A percentile compares a stretch with the other conserved stretches of the same genome.
These are phyloP conservation scores for Candida krabiensis DNA, from an alignment of 805 yeast genomes.

Conservation along the genomic window DNA sequence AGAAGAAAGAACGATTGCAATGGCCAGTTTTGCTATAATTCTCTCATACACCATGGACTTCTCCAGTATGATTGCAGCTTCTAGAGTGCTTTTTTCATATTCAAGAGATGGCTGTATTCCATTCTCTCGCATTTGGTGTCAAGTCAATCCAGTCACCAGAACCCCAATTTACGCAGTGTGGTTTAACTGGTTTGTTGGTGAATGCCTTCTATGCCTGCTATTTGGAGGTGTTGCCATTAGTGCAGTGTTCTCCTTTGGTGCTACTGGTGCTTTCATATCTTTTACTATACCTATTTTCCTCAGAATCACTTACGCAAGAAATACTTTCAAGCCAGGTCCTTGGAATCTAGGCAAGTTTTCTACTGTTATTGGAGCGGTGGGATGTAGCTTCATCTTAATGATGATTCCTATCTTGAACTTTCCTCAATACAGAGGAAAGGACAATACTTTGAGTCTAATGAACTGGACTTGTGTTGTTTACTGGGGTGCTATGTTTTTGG, in stretches of 20 bases:
- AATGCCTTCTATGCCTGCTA: constrained; percentile 55
- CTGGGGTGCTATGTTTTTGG: constrained; percentile 57
- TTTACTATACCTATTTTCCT: constrained; percentile 64
- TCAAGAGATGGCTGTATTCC: constrained; percentile 72
- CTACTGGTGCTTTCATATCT: constrained; percentile 66
- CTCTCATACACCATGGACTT: constrained; percentile 51
- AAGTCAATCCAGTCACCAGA: constrained; percentile 49
- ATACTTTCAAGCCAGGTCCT: constrained; percentile 61
- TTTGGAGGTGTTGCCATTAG: constrained; percentile 66
- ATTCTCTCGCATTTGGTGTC: constrained; percentile 46
- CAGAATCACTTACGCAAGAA: constrained; percentile 54
- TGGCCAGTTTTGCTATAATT: constrained; percentile 44
- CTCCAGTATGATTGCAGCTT: constrained; percentile 64
- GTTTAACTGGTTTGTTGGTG: constrained; percentile 55
- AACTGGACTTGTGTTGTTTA: constrained; percentile 66
- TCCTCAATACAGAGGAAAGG: constrained; percentile 46
- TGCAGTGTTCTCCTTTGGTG: constrained; percentile 74
- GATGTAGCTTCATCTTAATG: constrained; percentile 48
- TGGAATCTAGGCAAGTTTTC: constrained; percentile 61
- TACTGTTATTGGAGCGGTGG: constrained; percentile 47
- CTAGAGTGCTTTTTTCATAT: constrained; percentile 66
- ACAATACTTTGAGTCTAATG: constrained; percentile 42
- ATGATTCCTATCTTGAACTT: constrained; percentile 64
- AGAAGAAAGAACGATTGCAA: constrained; percentile 39
- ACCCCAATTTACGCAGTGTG: constrained; percentile 70